A percentile compares a stretch with the other conserved stretches of the same genome.
Evolutionary conservation across 371 early-diverging fungal species (phyloP).

Genomic region (Mucor piriformis): DNA sequence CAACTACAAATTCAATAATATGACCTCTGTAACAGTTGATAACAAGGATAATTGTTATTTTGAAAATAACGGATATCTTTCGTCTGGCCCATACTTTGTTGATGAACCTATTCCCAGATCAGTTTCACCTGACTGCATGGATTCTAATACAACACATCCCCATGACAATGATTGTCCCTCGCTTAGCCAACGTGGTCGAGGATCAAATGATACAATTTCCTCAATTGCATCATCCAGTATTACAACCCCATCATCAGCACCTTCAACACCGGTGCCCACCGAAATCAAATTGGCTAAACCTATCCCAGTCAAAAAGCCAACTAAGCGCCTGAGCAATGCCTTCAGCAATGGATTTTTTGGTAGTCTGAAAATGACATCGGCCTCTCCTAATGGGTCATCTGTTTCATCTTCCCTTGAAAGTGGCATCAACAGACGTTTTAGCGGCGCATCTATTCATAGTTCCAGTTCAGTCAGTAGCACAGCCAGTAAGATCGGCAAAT

Average conservation of each 20-base stretch:
- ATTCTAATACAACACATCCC: conserved; percentile 3
- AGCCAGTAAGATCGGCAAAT: conserved; percentile 24
- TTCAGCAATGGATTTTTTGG: conserved; percentile 24
- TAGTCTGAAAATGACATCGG: conserved; percentile 21
- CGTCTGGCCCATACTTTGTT: conserved; percentile 14
- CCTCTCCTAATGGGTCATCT: conserved; percentile 5
- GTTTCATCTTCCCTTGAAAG: conserved; percentile 1
- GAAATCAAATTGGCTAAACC: conserved; percentile 10
- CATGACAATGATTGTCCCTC: conserved; percentile 9
- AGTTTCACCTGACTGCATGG: conserved; percentile 21
- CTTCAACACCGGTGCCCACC: conserved; percentile 13
- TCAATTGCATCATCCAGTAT: conserved; percentile 16
- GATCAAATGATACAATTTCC: conserved; percentile 29
- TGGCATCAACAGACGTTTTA: conserved; percentile 7
- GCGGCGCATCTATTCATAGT: conserved; percentile 19
- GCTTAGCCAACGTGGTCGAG: conserved; percentile 14
- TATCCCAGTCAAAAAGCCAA: conserved; percentile 21
- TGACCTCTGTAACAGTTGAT: conserved; percentile 14
- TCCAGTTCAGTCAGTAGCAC: conserved; percentile 26
- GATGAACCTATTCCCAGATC: conserved; percentile 28
- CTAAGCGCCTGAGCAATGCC: conserved; percentile 20
- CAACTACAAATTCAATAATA: neutral
- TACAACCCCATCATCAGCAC: conserved; percentile 5
- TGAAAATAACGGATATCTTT: conserved; percentile 9
- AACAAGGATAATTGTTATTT: conserved; percentile 11